Conservation (phyloP, 2,329 filamentous ascomycete genomes). For the Colletotrichum limetticola region DNA sequence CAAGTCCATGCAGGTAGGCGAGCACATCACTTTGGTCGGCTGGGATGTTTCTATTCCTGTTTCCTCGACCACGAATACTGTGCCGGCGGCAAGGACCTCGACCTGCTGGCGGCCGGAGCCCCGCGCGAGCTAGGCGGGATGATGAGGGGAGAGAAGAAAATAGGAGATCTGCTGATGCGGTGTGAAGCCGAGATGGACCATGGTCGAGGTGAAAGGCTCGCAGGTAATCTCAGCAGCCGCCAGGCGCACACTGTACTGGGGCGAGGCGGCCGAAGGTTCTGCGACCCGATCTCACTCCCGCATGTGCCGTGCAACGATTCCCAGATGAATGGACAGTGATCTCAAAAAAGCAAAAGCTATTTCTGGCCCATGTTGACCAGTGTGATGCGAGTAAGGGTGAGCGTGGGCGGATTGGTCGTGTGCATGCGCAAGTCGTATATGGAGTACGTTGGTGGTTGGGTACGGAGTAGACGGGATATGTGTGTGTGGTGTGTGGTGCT, state of each 20-base stretch:
- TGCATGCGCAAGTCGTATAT: neutral
- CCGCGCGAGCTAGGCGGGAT: constrained; percentile 12
- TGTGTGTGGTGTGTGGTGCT: constrained; percentile 3
- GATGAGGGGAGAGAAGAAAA: neutral
- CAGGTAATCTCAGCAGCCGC: constrained; percentile 34
- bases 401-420: neutral
- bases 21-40: neutral
- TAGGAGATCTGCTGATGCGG: neutral
- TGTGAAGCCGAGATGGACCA: neutral
- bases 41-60: constrained; percentile 35
- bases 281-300: constrained; percentile 35
- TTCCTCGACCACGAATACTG: constrained; percentile 12
- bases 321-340: constrained; percentile 23
- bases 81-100: constrained; percentile 20
- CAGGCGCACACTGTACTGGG: constrained; percentile 12
- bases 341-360: constrained; percentile 27
- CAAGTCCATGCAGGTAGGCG: constrained; percentile 13
- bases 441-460: neutral
- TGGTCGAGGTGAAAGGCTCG: constrained; percentile 20
- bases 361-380: constrained; percentile 25
- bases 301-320: constrained; percentile 30
- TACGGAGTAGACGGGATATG: neutral
- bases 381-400: neutral
- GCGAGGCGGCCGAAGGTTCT: constrained; percentile 28
- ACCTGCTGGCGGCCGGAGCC: constrained; percentile 22